Base-by-base conservation (phyloP, 73 alveolate species). In the Symbiodinium pilosum region DNA sequence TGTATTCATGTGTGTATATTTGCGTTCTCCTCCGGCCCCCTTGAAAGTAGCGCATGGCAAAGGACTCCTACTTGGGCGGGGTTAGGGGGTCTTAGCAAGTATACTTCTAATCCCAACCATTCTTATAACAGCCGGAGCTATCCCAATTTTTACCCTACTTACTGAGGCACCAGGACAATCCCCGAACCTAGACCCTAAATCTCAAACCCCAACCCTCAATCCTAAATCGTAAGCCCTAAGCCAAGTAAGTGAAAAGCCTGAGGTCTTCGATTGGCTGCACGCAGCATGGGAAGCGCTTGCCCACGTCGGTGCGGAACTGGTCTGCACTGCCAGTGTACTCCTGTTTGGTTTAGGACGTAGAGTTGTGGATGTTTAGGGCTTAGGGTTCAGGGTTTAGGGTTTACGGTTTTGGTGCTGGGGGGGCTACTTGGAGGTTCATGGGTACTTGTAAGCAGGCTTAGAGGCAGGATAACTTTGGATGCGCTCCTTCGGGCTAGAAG, bases 271-370 rank as follows among this genome's bases (percentile, higher is more conserved):
- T 91, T 40, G 96, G 81, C 32, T 91, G 96, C 52, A 69, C 96
- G 88, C 96, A 91, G 96, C 96, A 91, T 20, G 96, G 96, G 77
- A 91, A 91, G 75, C 96, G 96, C 81, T 91, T 91, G 36, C 88
- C 51, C 88, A 91, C 96, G 21, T 91, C 96, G 54, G 81, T 64
- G 77, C 77, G 75, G 87, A 91, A 59, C 36, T 59, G 77, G 38
- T 59, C 77, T 24, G 77, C 77, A 24, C 38, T 0, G 1, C 77
- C 77, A 0, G 38, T 59, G 77, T 59, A 59, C 36, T 59, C 77
- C 77, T 59, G 77, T 20, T 18, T 18, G 28, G 36, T 59, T 18
- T 59, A 6, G 38, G 77, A 28, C 28, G 59, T 47, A 9, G 21
- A 6, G 21, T 14, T 47, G n/a, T n/a, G n/a, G 21, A 47, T 14